Conservation (phyloP, 257 asterid genomes). For the Rauvolfia tetraphylla region DNA sequence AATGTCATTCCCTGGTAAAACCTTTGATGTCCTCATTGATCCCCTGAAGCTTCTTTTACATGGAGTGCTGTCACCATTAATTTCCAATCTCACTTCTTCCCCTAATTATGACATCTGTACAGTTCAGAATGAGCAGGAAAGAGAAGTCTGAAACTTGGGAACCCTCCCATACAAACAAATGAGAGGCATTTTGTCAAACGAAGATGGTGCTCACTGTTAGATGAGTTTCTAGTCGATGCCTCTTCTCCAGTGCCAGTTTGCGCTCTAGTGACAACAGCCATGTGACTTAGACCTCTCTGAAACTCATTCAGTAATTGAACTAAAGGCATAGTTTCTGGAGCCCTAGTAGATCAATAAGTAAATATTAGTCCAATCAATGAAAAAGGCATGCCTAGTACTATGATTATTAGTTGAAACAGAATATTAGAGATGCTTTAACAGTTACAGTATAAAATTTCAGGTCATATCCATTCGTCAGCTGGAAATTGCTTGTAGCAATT, state of each 20-base stretch:
- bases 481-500: neutral
- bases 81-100: constrained; percentile 30
- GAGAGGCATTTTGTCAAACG: neutral
- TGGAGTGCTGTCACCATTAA: constrained; percentile 14
- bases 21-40: constrained; percentile 22
- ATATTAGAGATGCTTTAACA: neutral
- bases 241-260: constrained; percentile 6
- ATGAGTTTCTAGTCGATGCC: neutral
- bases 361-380: neutral
- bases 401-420: neutral
- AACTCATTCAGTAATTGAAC: constrained; percentile 68
- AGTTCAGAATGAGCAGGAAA: neutral
- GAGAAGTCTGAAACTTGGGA: neutral
- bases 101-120: constrained; percentile 1
- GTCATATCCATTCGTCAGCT: neutral
- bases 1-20: constrained; percentile 18
- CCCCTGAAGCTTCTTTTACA: constrained; percentile 21
- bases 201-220: constrained; percentile 10
- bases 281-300: constrained; percentile 73
- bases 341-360: constrained; percentile 14
- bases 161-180: neutral
- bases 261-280: constrained; percentile 62
- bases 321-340: constrained; percentile 39
- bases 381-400: neutral
- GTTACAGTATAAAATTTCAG: neutral